Base-by-base conservation (phyloP, 352 stramenopile genomes). In the Lagenidium giganteum region DNA sequence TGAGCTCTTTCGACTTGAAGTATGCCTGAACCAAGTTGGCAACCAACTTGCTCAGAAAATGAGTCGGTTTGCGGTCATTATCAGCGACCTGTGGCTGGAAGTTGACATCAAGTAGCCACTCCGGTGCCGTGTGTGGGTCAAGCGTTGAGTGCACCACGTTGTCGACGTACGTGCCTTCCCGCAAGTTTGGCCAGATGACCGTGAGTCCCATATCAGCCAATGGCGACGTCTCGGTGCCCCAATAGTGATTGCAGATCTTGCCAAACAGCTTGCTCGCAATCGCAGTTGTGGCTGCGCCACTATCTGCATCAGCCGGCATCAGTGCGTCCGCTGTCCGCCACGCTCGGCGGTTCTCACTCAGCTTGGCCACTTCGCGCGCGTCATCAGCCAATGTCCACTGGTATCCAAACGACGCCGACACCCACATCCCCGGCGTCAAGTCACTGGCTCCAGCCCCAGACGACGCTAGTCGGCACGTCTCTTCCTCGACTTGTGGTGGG, bases 101-200 rank as follows among this genome's bases (percentile, higher is more conserved):
- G 2, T 52, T 60, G 17, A 68, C 69, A 5, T 57, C 56, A 4
- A 91, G 25, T 51, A 72, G 70, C 79, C 79, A 91, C 14, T 82
- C 51, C 13, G 77, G 77, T 6, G 81, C 81, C 6, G 64, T 74
- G 17, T 53, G 65, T 1, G 78, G 70, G 37, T 89, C 68, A 26
- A 93, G 48, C 1, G 77, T 89, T 30, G 81, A 89, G 35, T 93
- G 81, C 20, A 93, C 81, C 3, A 73, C 75, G 45, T 93, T 93
- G 53, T 93, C 81, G 4, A 93, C 81, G 30, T 87, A 93, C 5
- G 72, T 79, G 5, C 81, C 81, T 67, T 93, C 81, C 26, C 75
- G 63, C 24, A 93, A 48, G 26, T 78, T 78, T 0, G 73, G 69
- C 81, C 81, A 93, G 18, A 70, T 68, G 4, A 70, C 61, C 3